Evolutionary conservation across 2,329 filamentous ascomycete genomes (phyloP), one percentile per base, ranked within the genome.

Genomic region (Microcyclosporella mali): DNA sequence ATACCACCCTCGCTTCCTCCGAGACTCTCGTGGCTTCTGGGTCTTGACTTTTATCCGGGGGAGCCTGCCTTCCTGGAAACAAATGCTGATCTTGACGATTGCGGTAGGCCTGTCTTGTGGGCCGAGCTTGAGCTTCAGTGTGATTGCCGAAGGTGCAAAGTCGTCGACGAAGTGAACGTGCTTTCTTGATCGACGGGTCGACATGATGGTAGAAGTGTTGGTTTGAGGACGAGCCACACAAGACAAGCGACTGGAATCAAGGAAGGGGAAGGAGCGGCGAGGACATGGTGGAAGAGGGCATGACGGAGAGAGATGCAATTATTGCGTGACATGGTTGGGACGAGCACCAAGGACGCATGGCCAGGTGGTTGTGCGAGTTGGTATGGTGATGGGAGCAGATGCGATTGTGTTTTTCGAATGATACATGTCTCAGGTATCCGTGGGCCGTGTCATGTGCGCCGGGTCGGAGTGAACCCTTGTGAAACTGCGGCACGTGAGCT

Each of bases 1-100:
- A 25, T 31, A 18, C 33, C 14, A 34, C 15, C 16, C 84, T 50
- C 47, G 28, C 25, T 42, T 43, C 38, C 53, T 47, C 33, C 45
- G 47, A 33, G 42, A 39, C 33, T 53, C 54, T 17, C 41, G 38
- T 21, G 55, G 47, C 35, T 48, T 51, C 32, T 55, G 51, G 8
- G 56, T 58, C 30, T 52, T 53, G 16, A 61, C 50, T 40, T 55
- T 57, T 34, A 61, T 53, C 34, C 55, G 45, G 2, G 59, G 59
- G 25, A 61, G 41, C 12, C 40, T 42, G 1, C 59, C 59, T 11
- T 43, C 43, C 28, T 56, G 52, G 33, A 61, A 61, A 12, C 48
- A 41, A 3, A 61, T 49, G 17, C 52, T 57, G 42, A 61, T 60
- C 47, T 58, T 59, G 12, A 61, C 41, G 16, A 60, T 43, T 19